phyloP scores from a whole-genome alignment of 169 alveolate genomes.

The Plasmodium berghei region DNA sequence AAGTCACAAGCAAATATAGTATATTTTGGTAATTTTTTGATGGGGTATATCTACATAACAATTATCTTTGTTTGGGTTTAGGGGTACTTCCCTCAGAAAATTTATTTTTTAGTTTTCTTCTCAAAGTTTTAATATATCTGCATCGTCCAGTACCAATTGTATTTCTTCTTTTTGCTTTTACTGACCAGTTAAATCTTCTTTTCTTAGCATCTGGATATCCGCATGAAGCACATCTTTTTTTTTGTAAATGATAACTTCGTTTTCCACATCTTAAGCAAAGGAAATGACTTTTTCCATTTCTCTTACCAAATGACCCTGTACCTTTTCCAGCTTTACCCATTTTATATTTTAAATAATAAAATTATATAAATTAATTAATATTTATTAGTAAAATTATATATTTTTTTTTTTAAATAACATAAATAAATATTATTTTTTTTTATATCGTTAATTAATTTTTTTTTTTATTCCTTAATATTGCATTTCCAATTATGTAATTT shows the following conservation, averaged over 20 bases:
- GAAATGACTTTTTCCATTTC: slow-evolving; percentile 97
- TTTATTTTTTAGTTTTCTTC: slow-evolving; percentile 96
- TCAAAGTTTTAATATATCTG: slow-evolving; percentile 95
- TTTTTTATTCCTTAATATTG: no score
- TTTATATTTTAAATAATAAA: slow-evolving; percentile 10
- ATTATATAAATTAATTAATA: neutral
- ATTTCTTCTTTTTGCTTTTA: slow-evolving; percentile 96
- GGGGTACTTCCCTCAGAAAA: slow-evolving; percentile 96
- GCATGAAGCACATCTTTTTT: slow-evolving; percentile 97
- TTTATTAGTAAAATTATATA: neutral
- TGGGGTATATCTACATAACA: neutral
- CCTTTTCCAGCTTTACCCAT: slow-evolving; percentile 97
- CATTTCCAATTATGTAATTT: no score
- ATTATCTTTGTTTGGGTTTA: slow-evolving; percentile 79
- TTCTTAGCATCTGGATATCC: slow-evolving; percentile 95
- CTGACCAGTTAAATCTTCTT: slow-evolving; percentile 96
- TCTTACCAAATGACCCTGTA: slow-evolving; percentile 97
- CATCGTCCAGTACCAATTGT: slow-evolving; percentile 98
- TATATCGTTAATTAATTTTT: no score
- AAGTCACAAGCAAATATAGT: no score
- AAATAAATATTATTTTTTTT: neutral
- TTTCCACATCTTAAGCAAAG: slow-evolving; percentile 97
- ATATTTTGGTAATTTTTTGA: no score
- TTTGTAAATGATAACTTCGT: slow-evolving; percentile 95
- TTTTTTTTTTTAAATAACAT: neutral